Conservation (phyloP, 2,329 filamentous ascomycete species). For the Aspergillus sp. region DNA sequence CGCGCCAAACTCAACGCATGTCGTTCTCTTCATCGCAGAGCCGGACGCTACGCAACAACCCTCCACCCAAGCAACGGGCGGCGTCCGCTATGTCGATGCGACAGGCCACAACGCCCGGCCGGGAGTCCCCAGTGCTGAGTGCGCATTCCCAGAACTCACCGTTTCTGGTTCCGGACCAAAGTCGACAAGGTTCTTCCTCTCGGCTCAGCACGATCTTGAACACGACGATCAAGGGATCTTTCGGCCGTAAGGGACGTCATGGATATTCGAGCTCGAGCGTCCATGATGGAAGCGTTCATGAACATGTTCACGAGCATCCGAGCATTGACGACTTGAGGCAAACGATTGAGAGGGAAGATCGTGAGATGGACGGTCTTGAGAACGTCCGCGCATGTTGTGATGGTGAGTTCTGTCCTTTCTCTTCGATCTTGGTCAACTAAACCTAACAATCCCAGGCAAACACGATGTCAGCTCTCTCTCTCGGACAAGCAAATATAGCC, state of each 20-base stretch:
- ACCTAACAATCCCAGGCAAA: slow-evolving; percentile 48
- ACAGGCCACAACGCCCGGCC: slow-evolving; percentile 30
- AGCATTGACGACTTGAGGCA: slow-evolving; percentile 66
- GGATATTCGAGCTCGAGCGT: slow-evolving; percentile 29
- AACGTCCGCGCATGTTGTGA: slow-evolving; percentile 97
- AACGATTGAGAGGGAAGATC: slow-evolving; percentile 61
- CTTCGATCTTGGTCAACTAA: not conserved
- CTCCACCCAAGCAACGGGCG: slow-evolving; percentile 46
- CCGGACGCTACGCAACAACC: slow-evolving; percentile 58
- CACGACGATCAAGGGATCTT: slow-evolving; percentile 43
- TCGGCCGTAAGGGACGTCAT: slow-evolving; percentile 41
- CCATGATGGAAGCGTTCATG: slow-evolving; percentile 33
- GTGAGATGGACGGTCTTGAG: slow-evolving; percentile 73
- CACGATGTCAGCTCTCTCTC: slow-evolving; percentile 56
- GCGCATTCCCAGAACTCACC: slow-evolving; percentile 27
- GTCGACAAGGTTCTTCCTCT: slow-evolving; percentile 39
- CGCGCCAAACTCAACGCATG: slow-evolving; percentile 48
- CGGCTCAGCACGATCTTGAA: slow-evolving; percentile 45
- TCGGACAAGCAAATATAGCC: slow-evolving; percentile 36
- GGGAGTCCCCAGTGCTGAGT: slow-evolving; percentile 30
- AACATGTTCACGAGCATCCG: slow-evolving; percentile 3
- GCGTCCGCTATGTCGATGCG: slow-evolving; percentile 33
- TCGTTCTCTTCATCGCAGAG: slow-evolving; percentile 79
- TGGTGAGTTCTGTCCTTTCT: slow-evolving; percentile 55
- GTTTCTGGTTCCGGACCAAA: slow-evolving; percentile 29